phyloP scores from a whole-genome alignment of 2,329 filamentous ascomycete genomes.

The Cryoendolithus antarcticus region DNA sequence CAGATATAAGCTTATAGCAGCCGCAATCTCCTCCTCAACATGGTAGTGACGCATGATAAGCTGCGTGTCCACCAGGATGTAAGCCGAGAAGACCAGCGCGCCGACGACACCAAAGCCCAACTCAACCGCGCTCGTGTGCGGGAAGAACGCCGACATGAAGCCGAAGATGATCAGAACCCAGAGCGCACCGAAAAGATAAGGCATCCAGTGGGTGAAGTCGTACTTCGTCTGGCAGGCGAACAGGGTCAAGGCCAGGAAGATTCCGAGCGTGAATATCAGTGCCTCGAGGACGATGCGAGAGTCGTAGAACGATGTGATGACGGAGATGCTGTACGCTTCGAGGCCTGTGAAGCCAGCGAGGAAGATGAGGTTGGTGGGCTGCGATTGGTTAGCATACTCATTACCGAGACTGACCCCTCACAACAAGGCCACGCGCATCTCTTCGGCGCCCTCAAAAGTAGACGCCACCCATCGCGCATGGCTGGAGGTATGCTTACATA shows the following conservation, averaged over 20 bases:
- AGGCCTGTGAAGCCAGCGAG: slow-evolving; percentile 78
- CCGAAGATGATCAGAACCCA: slow-evolving; percentile 89
- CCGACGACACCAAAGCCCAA: slow-evolving; percentile 71
- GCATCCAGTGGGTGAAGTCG: slow-evolving; percentile 95
- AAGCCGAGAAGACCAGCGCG: slow-evolving; percentile 82
- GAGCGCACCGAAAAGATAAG: slow-evolving; percentile 79
- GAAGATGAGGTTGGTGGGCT: slow-evolving; percentile 90
- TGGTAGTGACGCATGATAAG: slow-evolving; percentile 91
- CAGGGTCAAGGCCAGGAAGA: slow-evolving; percentile 52
- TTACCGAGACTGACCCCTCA: too few species aligned
- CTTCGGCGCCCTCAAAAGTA: too few species aligned
- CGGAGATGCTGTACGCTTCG: slow-evolving; percentile 86
- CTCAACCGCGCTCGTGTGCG: slow-evolving; percentile 67
- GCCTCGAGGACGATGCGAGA: slow-evolving; percentile 77
- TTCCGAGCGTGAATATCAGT: slow-evolving; percentile 64
- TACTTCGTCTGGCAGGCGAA: slow-evolving; percentile 98
- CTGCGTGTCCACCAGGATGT: slow-evolving; percentile 95
- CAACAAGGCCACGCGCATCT: too few species aligned
- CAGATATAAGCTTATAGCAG: slow-evolving; percentile 71
- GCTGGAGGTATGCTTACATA: slow-evolving; percentile 1
- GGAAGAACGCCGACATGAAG: slow-evolving; percentile 86
- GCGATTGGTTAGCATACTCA: slow-evolving; percentile 30
- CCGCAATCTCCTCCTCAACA: slow-evolving; percentile 95
- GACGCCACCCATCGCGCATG: too few species aligned
- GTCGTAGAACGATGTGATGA: slow-evolving; percentile 83